Conservation (phyloP, 208 protist species). For the Vickermania spadyakhi region DNA sequence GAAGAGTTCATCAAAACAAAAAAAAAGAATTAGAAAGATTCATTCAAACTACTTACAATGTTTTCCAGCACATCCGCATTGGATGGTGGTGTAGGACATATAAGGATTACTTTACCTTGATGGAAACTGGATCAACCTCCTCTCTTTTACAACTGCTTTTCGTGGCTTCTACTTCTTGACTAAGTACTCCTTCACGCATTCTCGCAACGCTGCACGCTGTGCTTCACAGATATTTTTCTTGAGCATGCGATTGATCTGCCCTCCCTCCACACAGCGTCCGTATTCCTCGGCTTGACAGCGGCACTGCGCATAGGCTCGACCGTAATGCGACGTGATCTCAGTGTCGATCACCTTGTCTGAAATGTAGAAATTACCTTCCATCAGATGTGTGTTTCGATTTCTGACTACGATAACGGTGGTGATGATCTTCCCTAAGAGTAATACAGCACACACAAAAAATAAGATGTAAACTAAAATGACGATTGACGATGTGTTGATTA, state of each 20-base stretch:
- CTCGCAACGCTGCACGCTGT: conserved; percentile 42
- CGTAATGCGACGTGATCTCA: conserved; percentile 45
- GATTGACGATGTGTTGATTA: too few relatives aligned
- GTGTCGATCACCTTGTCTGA: conserved; percentile 58
- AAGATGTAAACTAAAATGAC: too few relatives aligned
- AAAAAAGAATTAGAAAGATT: too few relatives aligned
- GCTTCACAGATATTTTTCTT: conserved; percentile 37
- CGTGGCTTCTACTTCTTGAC: conserved; percentile 9
- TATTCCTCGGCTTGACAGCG: conserved; percentile 37
- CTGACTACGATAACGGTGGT: too few relatives aligned
- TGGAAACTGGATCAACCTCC: not conserved
- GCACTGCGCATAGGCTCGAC: conserved; percentile 45
- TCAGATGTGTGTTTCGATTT: too few relatives aligned
- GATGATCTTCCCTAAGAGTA: too few relatives aligned
- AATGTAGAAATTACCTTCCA: conserved; percentile 87
- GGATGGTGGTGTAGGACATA: not conserved
- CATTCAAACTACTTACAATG: too few relatives aligned
- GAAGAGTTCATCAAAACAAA: too few relatives aligned
- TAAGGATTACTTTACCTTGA: not conserved
- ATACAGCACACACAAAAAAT: too few relatives aligned
- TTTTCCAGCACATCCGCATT: not conserved
- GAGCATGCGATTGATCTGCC: conserved; percentile 64
- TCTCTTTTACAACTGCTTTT: too few relatives aligned
- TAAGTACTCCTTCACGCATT: conserved; percentile 44
- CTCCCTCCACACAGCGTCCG: conserved; percentile 60